These are phyloP conservation scores for Zizania latifolia DNA, from an alignment of 176 grass and related monocot genomes.

Conservation along the genomic window DNA sequence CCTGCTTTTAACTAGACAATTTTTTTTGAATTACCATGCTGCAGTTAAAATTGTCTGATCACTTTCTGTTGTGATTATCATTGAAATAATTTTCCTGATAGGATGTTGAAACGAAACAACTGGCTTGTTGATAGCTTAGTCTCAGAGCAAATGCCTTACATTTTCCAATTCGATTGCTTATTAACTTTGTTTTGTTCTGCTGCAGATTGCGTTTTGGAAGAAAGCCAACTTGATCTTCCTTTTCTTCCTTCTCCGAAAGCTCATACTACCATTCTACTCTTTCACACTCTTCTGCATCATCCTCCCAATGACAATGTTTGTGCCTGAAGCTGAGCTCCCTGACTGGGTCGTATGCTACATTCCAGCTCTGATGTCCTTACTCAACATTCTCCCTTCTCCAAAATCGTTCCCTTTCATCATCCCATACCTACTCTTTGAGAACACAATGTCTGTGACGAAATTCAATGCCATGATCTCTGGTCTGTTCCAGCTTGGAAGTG, in stretches of 20 bases:
- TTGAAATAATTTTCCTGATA: not conserved
- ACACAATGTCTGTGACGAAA: slow-evolving; percentile 99
- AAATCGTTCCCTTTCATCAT: slow-evolving; percentile 94
- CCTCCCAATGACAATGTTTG: slow-evolving; percentile 99
- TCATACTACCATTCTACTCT: slow-evolving; percentile 96
- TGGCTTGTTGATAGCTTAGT: not conserved
- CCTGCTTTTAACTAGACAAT: not conserved
- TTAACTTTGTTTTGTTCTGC: not conserved
- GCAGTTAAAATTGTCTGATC: not conserved
- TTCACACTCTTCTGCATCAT: slow-evolving; percentile 99
- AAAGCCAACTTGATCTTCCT: slow-evolving; percentile 96
- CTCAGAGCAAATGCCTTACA: not conserved
- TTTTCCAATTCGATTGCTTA: not conserved
- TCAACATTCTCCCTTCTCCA: slow-evolving; percentile 79
- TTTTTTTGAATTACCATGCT: not conserved
- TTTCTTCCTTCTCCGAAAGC: slow-evolving; percentile 90
- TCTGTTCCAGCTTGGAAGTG: slow-evolving; percentile 86
- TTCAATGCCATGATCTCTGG: slow-evolving; percentile 99
- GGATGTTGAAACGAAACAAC: not conserved
- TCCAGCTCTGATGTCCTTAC: slow-evolving; percentile 72
- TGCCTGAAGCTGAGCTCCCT: slow-evolving; percentile 92
- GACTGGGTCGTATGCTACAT: slow-evolving; percentile 97
- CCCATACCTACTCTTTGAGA: slow-evolving; percentile 94
- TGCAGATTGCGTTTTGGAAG: slow-evolving; percentile 92
- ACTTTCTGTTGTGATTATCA: not conserved